Evolutionary conservation across 2,329 filamentous ascomycete genomes (phyloP).

Genomic region (Parasarocladium wereldwijsianum): DNA sequence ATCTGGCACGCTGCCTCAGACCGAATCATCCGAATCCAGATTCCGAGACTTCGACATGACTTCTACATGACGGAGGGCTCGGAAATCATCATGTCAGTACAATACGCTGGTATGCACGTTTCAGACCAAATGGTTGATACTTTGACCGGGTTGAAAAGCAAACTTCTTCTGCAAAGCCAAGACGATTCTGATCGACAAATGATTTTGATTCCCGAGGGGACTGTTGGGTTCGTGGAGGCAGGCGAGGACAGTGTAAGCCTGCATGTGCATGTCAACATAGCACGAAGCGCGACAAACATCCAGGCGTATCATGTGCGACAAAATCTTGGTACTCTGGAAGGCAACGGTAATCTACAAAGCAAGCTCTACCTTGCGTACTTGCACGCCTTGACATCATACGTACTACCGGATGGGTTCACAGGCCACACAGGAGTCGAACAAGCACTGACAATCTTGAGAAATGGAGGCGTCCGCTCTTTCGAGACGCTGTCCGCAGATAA

Average conservation of each 20-base stretch:
- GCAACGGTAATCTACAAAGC: slow-evolving; percentile 33
- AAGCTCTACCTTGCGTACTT: slow-evolving; percentile 34
- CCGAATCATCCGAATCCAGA: too few species aligned
- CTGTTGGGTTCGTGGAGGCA: background rate
- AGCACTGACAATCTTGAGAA: slow-evolving; percentile 29
- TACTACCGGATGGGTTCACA: slow-evolving; percentile 32
- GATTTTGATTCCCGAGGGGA: slow-evolving; percentile 22
- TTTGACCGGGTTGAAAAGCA: slow-evolving; percentile 32
- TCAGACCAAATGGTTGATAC: slow-evolving; percentile 27
- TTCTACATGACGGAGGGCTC: slow-evolving; percentile 23
- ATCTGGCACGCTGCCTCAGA: too few species aligned
- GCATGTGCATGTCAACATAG: slow-evolving; percentile 17
- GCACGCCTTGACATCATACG: slow-evolving; percentile 36
- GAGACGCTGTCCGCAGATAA: background rate
- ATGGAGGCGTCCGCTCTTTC: slow-evolving; percentile 29
- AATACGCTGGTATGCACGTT: slow-evolving; percentile 34
- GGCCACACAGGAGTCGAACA: slow-evolving; percentile 35
- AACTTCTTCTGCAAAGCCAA: slow-evolving; percentile 25
- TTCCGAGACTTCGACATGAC: slow-evolving; percentile 31
- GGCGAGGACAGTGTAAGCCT: slow-evolving; percentile 17
- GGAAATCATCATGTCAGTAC: slow-evolving; percentile 23
- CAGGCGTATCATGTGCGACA: slow-evolving; percentile 32
- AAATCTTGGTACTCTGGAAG: slow-evolving; percentile 29
- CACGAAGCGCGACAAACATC: slow-evolving; percentile 4
- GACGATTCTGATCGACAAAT: slow-evolving; percentile 14